phyloP scores from a whole-genome alignment of 2,329 filamentous ascomycete genomes.

The Botrytis paeoniae region DNA sequence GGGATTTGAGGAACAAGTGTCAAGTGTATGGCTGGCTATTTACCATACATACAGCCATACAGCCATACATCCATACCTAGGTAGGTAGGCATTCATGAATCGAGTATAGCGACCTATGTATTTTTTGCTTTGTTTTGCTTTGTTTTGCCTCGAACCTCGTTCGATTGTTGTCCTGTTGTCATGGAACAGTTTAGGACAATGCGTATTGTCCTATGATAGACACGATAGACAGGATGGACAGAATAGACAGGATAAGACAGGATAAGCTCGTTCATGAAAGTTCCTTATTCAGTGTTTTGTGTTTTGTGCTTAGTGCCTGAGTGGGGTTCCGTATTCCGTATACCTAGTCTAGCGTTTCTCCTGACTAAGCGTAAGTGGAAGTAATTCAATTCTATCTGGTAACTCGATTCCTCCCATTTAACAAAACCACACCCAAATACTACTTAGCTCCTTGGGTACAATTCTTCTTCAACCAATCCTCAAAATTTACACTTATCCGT shows the following conservation, averaged over 20 bases:
- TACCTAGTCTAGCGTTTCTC: not conserved
- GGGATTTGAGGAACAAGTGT: not conserved
- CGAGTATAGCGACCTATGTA: not conserved
- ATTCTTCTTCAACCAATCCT: constrained; percentile 2
- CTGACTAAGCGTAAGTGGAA: not conserved
- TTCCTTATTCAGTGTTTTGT: not conserved
- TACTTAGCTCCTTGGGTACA: not conserved
- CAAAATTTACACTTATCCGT: not conserved
- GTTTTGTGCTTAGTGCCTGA: not conserved
- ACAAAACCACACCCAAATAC: constrained; percentile 4
- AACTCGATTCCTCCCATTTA: not conserved
- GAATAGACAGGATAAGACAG: not conserved
- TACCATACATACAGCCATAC: too few species aligned
- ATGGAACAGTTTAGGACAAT: not conserved
- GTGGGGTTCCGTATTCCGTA: not conserved
- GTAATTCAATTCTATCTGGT: not conserved
- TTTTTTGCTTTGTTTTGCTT: not conserved
- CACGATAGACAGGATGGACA: not conserved
- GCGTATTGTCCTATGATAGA: not conserved
- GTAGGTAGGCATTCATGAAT: not conserved
- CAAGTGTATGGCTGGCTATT: not conserved
- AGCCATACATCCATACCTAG: not conserved
- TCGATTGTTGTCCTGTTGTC: not conserved
- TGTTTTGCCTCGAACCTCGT: not conserved
- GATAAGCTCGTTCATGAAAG: not conserved